phyloP scores from a whole-genome alignment of 495 filamentous ascomycete genomes.

The Penicillium turbatum region DNA sequence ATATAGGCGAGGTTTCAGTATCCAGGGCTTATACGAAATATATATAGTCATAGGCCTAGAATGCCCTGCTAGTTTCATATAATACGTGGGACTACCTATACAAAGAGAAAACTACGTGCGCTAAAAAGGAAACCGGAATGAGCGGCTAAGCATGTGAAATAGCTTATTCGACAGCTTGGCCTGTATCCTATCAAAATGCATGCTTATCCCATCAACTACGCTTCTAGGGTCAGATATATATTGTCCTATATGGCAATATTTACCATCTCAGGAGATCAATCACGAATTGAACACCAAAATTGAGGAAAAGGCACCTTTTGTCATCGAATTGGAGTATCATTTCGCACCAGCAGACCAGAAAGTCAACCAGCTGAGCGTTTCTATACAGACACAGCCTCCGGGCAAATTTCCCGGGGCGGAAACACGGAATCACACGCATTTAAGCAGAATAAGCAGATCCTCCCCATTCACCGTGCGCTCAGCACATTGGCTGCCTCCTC shows the following conservation, averaged over 20 bases:
- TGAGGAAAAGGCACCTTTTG: not conserved
- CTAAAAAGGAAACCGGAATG: not conserved
- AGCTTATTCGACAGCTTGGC: not conserved
- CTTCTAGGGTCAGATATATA: not conserved
- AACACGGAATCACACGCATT: conserved; percentile 31
- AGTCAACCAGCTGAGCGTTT: conserved; percentile 31
- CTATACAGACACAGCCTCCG: conserved; percentile 40
- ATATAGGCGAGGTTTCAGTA: no score
- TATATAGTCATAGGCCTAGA: not conserved
- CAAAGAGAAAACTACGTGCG: not conserved
- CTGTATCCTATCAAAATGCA: not conserved
- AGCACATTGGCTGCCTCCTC: conserved; percentile 70
- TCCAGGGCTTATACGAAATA: no score
- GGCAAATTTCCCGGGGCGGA: conserved; percentile 21
- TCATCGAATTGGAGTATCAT: conserved; percentile 32
- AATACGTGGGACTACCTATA: not conserved
- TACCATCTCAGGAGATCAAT: not conserved
- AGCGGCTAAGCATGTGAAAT: not conserved
- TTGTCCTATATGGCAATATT: not conserved
- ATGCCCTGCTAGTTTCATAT: not conserved
- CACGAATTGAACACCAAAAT: not conserved
- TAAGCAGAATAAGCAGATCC: conserved; percentile 26
- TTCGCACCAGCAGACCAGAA: conserved; percentile 20
- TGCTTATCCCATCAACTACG: not conserved
- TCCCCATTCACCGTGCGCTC: conserved; percentile 26